Conservation (phyloP, 2,329 filamentous ascomycete genomes). For the Colletotrichum tofieldiae region DNA sequence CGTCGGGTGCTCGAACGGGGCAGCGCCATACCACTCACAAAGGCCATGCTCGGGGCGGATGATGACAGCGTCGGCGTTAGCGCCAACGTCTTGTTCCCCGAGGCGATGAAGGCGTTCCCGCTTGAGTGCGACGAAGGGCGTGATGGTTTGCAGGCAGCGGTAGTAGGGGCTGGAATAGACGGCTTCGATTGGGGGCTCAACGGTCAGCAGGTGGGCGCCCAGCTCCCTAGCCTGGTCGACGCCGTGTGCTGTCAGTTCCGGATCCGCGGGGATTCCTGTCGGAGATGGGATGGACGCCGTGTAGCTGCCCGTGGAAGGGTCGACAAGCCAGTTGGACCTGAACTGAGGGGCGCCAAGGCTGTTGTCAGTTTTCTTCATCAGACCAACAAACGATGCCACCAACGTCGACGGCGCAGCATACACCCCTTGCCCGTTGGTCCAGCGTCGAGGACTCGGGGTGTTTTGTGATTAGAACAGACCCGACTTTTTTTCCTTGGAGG, state of each 20-base stretch:
- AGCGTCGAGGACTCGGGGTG: neutral
- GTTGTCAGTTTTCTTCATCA: conserved; percentile 36
- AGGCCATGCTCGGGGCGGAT: conserved; percentile 72
- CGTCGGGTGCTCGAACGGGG: conserved; percentile 87
- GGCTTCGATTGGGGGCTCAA: conserved; percentile 78
- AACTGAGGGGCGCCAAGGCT: conserved; percentile 70
- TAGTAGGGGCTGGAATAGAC: conserved; percentile 92
- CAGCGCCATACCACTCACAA: conserved; percentile 93
- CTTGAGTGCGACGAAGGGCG: conserved; percentile 73
- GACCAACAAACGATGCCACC: conserved; percentile 17
- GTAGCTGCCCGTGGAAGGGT: conserved; percentile 86
- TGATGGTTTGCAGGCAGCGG: conserved; percentile 87
- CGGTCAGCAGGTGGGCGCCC: conserved; percentile 72
- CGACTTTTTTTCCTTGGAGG: neutral
- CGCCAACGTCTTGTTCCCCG: conserved; percentile 22
- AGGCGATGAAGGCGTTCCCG: conserved; percentile 44
- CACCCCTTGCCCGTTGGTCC: neutral
- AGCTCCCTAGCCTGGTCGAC: conserved; percentile 87
- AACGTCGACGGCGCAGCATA: neutral
- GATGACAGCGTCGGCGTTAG: conserved; percentile 48
- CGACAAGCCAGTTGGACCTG: conserved; percentile 90
- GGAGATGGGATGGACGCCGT: conserved; percentile 81
- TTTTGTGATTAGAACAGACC: neutral
- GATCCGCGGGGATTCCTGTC: conserved; percentile 90
- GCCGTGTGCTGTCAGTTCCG: conserved; percentile 88